A percentile compares a stretch with the other conserved stretches of the same genome.
These are phyloP conservation scores for Dactylellina leptospora DNA, from an alignment of 2,329 filamentous ascomycete genomes.

Conservation along the genomic window DNA sequence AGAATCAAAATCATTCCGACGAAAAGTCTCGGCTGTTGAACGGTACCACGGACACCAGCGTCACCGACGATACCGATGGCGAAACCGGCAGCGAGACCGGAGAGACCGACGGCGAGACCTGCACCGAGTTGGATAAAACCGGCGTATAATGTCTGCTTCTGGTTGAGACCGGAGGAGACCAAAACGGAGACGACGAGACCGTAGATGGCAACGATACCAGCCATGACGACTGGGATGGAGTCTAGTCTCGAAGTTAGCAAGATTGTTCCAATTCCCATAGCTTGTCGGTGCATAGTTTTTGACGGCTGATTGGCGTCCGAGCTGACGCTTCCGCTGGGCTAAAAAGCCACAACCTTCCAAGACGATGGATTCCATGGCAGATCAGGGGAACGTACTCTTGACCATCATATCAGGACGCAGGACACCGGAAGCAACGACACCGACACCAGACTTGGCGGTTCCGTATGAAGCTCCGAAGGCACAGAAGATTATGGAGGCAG, in stretches of 20 bases:
- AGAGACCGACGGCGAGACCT: constrained; percentile 80
- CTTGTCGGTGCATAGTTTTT: constrained; percentile 1
- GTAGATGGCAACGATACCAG: constrained; percentile 99
- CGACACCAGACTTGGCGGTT: constrained; percentile 98
- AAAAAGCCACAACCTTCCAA: constrained; percentile 2
- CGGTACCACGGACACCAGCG: constrained; percentile 85
- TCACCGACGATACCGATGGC: constrained; percentile 89
- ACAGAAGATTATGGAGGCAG: constrained; percentile 92
- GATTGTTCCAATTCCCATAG: constrained; percentile 53
- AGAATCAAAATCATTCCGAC: constrained; percentile 99
- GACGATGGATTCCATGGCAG: constrained; percentile 6
- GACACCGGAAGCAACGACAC: constrained; percentile 98
- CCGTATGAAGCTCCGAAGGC: constrained; percentile 97
- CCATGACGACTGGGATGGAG: constrained; percentile 99
- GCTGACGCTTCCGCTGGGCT: constrained; percentile 40
- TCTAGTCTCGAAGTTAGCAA: constrained; percentile 63
- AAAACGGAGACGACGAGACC: constrained; percentile 87
- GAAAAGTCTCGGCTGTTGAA: constrained; percentile 84
- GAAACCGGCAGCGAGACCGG: constrained; percentile 83
- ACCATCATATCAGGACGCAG: constrained; percentile 97
- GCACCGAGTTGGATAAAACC: constrained; percentile 87
- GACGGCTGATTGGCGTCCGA: constrained; percentile 38
- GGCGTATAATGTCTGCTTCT: constrained; percentile 77
- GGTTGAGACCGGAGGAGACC: constrained; percentile 80
- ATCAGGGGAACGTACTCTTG: constrained; percentile 77